Base-by-base conservation (phyloP, 306 rosid species). In the Biancaea sappan region DNA sequence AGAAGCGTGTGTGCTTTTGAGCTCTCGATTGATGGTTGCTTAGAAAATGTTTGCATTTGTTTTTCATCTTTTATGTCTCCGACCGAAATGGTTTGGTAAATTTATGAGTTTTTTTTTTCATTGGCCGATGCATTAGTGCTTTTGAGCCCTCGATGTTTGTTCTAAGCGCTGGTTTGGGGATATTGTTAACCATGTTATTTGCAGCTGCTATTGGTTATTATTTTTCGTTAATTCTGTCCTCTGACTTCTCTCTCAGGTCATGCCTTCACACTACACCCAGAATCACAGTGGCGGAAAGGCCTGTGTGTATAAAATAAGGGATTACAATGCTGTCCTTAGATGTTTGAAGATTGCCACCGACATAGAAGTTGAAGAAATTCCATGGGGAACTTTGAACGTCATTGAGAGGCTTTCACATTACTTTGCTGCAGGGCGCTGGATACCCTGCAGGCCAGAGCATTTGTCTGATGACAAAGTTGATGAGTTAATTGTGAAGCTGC, bases 221-320 rank as follows among this genome's bases (percentile, higher is more conserved):
- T 31, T 37, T 11, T 6, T 14, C 50, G 40, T 70, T 53, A 6
- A 34, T 59, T n/a, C 22, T 28, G 47, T 60, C 28, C 4, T 44
- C 9, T 72, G 66, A 9, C 14, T 18, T 58, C n/a, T 53, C 29
- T 75, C 14, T 51, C 80, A 93, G 98, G 88, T 91, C 24, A 77
- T 83, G 73, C 89, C 77, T 2, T 91, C 94, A 8, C 97, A 90
- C 74, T 94, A 71, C 82, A 94, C 98, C 1, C 98, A 94, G 66
- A 86, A 83, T 59, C 81, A 77, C 21, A 77, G 71, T 2, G 96
- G 96, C 5, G 88, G 87, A 51, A 86, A 81, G 79, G 94, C 92
- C 0, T 73, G 87, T 28, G 98, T 91, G 38, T 90, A 85, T 63
- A 85, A 87, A 66, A 81, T 94, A 50, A 35, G 54, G 16, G 91